Conservation (phyloP, 257 asterid genomes). For the Striga asiatica region DNA sequence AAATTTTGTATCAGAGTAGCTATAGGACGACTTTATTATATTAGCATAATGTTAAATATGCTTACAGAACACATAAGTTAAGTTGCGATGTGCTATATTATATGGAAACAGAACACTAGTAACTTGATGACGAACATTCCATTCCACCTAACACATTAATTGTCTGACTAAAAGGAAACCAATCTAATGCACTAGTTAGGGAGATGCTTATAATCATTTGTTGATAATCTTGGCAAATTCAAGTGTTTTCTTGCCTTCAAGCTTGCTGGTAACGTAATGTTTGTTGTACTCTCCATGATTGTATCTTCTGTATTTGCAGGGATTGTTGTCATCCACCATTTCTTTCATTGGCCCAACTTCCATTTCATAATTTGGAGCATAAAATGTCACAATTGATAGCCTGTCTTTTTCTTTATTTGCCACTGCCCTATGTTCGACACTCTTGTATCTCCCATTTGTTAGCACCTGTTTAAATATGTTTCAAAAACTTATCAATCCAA, state of each 20-base stretch:
- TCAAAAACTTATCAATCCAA: no score
- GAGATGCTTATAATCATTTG: no score
- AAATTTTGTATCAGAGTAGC: no score
- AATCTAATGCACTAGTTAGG: no score
- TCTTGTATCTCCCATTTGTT: conserved; percentile 82
- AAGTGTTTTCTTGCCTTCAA: conserved; percentile 78
- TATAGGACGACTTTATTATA: no score
- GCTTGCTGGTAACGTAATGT: conserved; percentile 81
- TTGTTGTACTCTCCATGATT: conserved; percentile 93
- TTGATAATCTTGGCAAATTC: conserved; percentile 69
- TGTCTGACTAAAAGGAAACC: no score
- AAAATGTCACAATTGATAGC: conserved; percentile 84
- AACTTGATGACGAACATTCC: no score
- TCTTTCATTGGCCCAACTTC: conserved; percentile 66
- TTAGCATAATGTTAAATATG: no score
- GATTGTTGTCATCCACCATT: conserved; percentile 40
- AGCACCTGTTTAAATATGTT: conserved; percentile 60
- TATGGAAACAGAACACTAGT: no score
- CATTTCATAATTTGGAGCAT: conserved; percentile 82
- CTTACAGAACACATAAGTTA: no score
- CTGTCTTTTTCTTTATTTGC: conserved; percentile 66
- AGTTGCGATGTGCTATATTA: no score
- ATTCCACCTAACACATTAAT: no score
- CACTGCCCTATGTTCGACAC: conserved; percentile 96
- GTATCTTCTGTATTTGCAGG: conserved; percentile 69